Conservation (phyloP, 495 filamentous ascomycete genomes). For the Sphaerosporella brunnea region DNA sequence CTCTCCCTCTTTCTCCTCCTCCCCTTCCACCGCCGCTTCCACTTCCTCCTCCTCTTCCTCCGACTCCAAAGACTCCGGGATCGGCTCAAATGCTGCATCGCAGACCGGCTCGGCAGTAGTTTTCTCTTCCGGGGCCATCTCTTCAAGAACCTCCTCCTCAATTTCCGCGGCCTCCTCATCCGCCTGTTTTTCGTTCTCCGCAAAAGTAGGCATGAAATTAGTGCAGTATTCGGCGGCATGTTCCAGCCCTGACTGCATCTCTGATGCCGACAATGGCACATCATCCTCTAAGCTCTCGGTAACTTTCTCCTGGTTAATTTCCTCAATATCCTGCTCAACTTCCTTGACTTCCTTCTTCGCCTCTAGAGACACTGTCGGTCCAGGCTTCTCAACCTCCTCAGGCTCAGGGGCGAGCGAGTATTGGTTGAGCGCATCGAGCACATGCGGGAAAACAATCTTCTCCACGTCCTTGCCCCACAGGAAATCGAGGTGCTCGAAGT, state of each 20-base stretch:
- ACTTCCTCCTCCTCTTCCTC: slow-evolving; percentile 3
- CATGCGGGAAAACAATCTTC: slow-evolving; percentile 68
- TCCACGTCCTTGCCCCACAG: slow-evolving; percentile 84
- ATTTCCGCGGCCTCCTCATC: slow-evolving; percentile 9
- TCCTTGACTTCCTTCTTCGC: too few relatives aligned
- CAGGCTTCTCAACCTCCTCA: slow-evolving; percentile 28
- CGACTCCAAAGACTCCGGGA: slow-evolving; percentile 1
- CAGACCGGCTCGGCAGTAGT: too few relatives aligned
- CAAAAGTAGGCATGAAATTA: neutral
- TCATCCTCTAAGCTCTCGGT: neutral
- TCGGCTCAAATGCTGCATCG: too few relatives aligned
- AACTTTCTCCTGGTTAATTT: neutral
- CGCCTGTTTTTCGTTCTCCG: slow-evolving; percentile 6
- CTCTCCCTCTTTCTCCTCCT: too few relatives aligned
- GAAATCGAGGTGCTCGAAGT: slow-evolving; percentile 95
- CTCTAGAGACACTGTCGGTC: neutral
- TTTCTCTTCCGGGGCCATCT: neutral
- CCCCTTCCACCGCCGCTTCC: too few relatives aligned
- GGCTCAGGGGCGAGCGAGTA: slow-evolving; percentile 38
- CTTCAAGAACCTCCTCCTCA: too few relatives aligned
- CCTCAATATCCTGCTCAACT: too few relatives aligned
- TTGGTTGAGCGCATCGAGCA: slow-evolving; percentile 66
- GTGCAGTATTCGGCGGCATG: neutral
- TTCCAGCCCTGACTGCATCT: neutral
- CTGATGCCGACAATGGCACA: too few relatives aligned